Evolutionary conservation across 441 rosid genomes (phyloP).

Genomic region (Bocquillonia castaneifolia): DNA sequence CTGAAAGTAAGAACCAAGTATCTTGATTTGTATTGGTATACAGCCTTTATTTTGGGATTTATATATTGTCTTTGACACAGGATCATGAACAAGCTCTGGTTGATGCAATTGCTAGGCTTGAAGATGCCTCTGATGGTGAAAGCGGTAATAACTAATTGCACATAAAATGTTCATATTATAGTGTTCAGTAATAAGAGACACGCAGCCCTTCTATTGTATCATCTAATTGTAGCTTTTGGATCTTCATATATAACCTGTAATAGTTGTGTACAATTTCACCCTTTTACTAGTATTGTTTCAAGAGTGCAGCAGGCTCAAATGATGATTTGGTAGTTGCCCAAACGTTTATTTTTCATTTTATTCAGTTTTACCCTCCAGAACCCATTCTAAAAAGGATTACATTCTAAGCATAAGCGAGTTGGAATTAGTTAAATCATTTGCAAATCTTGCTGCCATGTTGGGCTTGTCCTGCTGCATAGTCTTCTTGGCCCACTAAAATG

Average conservation of each 20-base stretch:
- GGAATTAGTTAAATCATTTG: not conserved
- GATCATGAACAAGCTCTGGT: conserved; percentile 91
- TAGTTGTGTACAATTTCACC: conserved; percentile 24
- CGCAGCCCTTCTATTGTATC: conserved; percentile 33
- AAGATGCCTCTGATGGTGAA: conserved; percentile 95
- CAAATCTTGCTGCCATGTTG: conserved; percentile 7
- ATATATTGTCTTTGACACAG: conserved; percentile 36
- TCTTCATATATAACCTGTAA: conserved; percentile 31
- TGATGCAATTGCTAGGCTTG: conserved; percentile 87
- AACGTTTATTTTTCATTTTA: not conserved
- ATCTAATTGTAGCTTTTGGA: conserved; percentile 28
- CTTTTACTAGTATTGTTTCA: conserved; percentile 15
- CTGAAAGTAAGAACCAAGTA: conserved; percentile 47
- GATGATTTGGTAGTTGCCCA: not conserved
- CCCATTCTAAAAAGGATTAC: not conserved
- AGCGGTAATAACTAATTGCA: conserved; percentile 83
- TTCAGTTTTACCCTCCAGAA: not conserved
- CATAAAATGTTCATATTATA: conserved; percentile 35
- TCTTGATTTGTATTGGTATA: conserved; percentile 2
- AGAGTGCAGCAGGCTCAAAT: conserved; percentile 5
- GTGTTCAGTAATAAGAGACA: conserved; percentile 24
- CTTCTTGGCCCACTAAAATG: not conserved
- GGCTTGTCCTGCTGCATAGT: not conserved
- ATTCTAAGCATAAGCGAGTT: not conserved
- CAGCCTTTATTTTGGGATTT: not conserved